Evolutionary conservation across 1,139 yeast genomes (phyloP), one percentile per base, ranked within the genome.

Genomic region (Hyphopichia khmerensis): DNA sequence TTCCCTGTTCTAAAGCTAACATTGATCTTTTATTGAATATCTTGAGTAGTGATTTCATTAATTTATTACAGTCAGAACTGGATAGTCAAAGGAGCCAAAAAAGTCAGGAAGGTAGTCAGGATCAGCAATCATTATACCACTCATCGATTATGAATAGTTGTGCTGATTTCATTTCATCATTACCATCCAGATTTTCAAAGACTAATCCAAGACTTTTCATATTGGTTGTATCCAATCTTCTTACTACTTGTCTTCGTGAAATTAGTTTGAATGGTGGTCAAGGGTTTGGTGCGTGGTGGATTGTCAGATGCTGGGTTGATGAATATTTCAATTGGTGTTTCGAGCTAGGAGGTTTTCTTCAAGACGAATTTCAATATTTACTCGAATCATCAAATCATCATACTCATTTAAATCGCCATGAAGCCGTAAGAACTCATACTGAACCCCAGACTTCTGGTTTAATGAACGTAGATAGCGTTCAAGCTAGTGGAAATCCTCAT

Each of bases 261-360:
- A 78, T 84, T 44, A 77, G 84, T 40, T 66, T 80, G 44, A 65
- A 68, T 24, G 82, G 84, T 2, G 84, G 85, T 3, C 76, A 74
- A 40, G 77, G 84, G 2, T 84, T 86, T 59, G 84, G 84, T 10
- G 79, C 84, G 1, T 86, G 95, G 91, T 86, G 91, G 90, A 76
- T 80, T 31, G 72, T 86, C 13, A 69, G 87, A 43, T 82, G 89
- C 57, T 87, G 95, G 91, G 69, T 83, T 7, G 88, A 83, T 55
- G 93, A 85, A 55, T 85, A 81, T 75, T 66, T 84, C 50, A 75
- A 76, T 1, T 84, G 89, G 84, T 65, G 77, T 42, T 84, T 85
- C 18, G 91, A 85, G 54, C 62, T 83, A 40, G 87, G 89, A 8
- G 88, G 89, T 0, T 82, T 81, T 51, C 61, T 80, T 33, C 59